Base-by-base conservation (phyloP, 805 yeast genomes). In the Kuraishia molischiana region DNA sequence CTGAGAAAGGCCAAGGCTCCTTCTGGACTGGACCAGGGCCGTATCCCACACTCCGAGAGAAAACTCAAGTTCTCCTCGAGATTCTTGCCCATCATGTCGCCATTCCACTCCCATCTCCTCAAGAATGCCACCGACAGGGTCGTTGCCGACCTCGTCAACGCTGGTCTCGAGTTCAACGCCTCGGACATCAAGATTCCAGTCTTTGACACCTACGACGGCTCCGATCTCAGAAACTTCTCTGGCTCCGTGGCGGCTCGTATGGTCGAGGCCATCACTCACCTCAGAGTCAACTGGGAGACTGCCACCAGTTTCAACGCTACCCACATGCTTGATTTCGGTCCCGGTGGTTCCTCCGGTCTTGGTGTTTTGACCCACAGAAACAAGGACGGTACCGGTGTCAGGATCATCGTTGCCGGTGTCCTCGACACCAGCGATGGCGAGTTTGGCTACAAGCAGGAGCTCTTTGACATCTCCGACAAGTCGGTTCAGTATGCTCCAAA, bases 321-420 rank as follows among this genome's bases (percentile, higher is more conserved):
- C 34, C 98, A 92, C 59, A 75, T 92, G 51, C 61, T 92, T 44
- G 99, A 92, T 65, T 92, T 92, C 52, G 99, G 99, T 58, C 99
- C 98, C 44, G 98, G 99, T 64, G 97, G 97, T 51, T 79, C 85
- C 29, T 85, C 97, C 33, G 99, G 98, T 52, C 71, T 92, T 48
- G 98, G 98, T 65, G 84, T 84, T 44, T 72, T 92, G 51, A 92
- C 98, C 41, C 96, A 87, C 65, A 82, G 95, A 66, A 92, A 90
- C 71, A 92, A 90, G 64, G 98, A 92, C 53, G 99, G 99, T 62
- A 86, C 97, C 37, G 99, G 99, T 63, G 83, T 84, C 36, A 83
- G 99, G 63, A 69, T 90, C 46, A 85, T 92, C 51, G 74, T 94
- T 49, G 97, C 95, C 37, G 97, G 97, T 60, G 79, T 92, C 44